Conservation (phyloP, 2,329 filamentous ascomycete species). For the Scortechinia acanthostroma region DNA sequence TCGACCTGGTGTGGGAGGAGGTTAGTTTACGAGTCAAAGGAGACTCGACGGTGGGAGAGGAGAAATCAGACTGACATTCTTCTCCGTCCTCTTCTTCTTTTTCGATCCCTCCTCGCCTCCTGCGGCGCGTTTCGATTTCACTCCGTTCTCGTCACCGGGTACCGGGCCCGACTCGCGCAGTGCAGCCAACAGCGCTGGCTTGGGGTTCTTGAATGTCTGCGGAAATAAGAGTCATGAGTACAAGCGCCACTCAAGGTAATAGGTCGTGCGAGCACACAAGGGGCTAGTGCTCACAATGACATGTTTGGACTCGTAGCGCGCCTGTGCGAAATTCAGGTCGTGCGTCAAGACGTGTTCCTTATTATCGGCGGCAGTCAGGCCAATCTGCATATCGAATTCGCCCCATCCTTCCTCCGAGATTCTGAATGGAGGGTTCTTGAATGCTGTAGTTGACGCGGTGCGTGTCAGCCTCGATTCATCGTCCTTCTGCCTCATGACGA, state of each 20-base stretch:
- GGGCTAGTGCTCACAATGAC: constrained; percentile 41
- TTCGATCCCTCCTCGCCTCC: constrained; percentile 54
- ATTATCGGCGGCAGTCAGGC: constrained; percentile 71
- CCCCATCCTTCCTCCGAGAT: constrained; percentile 96
- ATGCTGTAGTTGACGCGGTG: too few relatives aligned
- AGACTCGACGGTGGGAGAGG: not conserved
- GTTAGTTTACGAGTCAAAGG: not conserved
- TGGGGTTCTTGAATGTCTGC: constrained; percentile 80
- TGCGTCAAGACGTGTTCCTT: constrained; percentile 76
- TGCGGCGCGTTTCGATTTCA: constrained; percentile 53
- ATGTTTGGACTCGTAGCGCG: constrained; percentile 78
- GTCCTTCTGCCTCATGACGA: not conserved
- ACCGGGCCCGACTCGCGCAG: constrained; percentile 80
- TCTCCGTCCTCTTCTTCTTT: constrained; percentile 65
- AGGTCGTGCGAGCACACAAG: not conserved
- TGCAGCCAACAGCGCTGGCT: constrained; percentile 71
- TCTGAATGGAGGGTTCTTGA: constrained; percentile 78
- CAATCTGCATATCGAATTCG: constrained; percentile 91
- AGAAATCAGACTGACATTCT: not conserved
- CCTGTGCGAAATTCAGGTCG: constrained; percentile 82
- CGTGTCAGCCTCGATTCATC: constrained; percentile 5
- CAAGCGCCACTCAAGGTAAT: constrained; percentile 3
- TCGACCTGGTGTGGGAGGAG: constrained; percentile 56
- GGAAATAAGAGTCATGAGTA: not conserved
- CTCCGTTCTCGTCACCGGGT: constrained; percentile 64